phyloP scores from a whole-genome alignment of 2,329 filamentous ascomycete species.

The Rhinocladiella similis region DNA sequence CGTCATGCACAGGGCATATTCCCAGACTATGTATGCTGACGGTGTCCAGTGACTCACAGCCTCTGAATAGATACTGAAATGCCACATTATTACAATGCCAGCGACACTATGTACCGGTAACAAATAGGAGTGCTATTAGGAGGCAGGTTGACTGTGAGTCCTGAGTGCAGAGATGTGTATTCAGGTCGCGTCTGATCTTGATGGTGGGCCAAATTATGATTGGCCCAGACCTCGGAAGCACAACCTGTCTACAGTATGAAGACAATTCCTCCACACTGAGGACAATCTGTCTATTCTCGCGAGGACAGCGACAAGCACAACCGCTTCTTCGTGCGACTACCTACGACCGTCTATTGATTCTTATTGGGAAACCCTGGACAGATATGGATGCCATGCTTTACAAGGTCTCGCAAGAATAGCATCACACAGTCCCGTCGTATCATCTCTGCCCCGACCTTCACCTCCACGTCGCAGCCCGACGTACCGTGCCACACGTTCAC shows the following conservation, averaged over 20 bases:
- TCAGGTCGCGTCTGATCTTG: background rate
- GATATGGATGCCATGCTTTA: conserved; percentile 15
- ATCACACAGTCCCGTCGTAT: conserved; percentile 15
- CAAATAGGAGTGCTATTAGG: no score
- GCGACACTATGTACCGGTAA: no score
- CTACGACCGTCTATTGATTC: background rate
- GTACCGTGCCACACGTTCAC: background rate
- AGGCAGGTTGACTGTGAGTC: no score
- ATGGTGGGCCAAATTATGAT: conserved; percentile 5
- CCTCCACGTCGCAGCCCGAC: conserved; percentile 4
- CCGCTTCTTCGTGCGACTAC: background rate
- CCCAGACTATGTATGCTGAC: no score
- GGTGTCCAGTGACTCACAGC: no score
- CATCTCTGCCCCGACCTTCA: conserved; percentile 12
- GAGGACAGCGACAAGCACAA: background rate
- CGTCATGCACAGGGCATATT: no score
- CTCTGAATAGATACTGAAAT: no score
- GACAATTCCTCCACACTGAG: conserved; percentile 14
- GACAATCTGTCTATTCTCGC: conserved; percentile 22
- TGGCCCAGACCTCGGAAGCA: conserved; percentile 12
- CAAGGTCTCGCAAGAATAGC: conserved; percentile 4
- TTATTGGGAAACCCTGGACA: background rate
- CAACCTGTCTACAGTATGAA: conserved; percentile 12
- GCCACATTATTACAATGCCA: no score
- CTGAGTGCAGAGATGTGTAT: no score